Evolutionary conservation across 441 rosid genomes (phyloP).

Genomic region (Populus hybrid): DNA sequence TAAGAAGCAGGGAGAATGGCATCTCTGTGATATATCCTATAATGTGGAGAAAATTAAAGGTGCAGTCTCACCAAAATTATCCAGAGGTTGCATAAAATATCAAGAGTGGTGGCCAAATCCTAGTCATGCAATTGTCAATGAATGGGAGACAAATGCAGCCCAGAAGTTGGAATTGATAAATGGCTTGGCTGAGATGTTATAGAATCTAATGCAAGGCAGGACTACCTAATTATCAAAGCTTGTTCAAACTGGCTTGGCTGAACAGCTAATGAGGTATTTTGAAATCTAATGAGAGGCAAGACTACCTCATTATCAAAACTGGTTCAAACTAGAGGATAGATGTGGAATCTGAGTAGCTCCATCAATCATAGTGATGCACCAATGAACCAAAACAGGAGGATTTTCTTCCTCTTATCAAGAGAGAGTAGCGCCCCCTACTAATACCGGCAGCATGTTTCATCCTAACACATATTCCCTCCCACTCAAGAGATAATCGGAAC

Average conservation of each 20-base stretch:
- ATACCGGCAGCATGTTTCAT: too few species aligned
- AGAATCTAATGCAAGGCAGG: background rate
- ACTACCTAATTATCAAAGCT: slow-evolving; percentile 2
- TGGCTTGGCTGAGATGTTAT: background rate
- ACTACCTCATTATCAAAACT: background rate
- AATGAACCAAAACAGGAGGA: background rate
- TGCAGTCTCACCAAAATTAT: too few species aligned
- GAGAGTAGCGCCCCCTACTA: too few species aligned
- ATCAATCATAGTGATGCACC: background rate
- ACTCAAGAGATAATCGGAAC: too few species aligned
- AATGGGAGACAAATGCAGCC: background rate
- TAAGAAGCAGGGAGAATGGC: background rate
- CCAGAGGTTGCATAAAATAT: too few species aligned
- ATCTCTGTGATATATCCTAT: background rate
- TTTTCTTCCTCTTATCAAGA: too few species aligned
- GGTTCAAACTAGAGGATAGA: background rate
- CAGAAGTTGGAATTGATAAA: background rate
- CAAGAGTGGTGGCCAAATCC: too few species aligned
- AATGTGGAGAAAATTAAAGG: too few species aligned
- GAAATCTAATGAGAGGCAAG: background rate
- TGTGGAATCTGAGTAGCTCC: background rate
- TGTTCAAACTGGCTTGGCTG: background rate
- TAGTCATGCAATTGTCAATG: too few species aligned
- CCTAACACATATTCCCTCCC: too few species aligned
- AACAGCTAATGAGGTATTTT: background rate